phyloP scores from a whole-genome alignment of 176 grass and related monocot genomes.

The Metroxylon sagu region DNA sequence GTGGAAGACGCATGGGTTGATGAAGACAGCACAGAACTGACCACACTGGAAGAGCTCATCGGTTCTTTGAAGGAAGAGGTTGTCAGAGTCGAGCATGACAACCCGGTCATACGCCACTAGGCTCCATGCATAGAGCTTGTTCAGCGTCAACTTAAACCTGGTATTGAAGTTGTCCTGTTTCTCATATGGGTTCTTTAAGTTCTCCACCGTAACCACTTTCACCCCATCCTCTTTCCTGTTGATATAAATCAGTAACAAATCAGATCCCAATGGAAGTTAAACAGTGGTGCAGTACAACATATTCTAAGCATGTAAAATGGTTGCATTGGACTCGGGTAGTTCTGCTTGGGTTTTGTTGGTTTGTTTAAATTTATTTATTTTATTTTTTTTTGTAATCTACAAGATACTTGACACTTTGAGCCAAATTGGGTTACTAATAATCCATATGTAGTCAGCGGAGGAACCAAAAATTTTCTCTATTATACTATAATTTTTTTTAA shows the following conservation, averaged over 20 bases:
- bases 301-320: no score
- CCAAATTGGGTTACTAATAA: no score
- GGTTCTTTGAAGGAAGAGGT: constrained; percentile 87
- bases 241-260: not conserved
- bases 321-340: no score
- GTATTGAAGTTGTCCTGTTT: constrained; percentile 80
- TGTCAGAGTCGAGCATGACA: constrained; percentile 93
- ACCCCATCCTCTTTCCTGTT: constrained; percentile 78
- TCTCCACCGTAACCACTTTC: constrained; percentile 78
- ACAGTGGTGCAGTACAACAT: no score
- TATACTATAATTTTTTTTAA: no score
- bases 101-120: constrained; percentile 68
- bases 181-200: constrained; percentile 91
- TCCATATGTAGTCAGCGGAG: no score
- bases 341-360: no score
- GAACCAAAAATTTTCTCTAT: no score
- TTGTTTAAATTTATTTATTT: no score
- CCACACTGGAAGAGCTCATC: constrained; percentile 94
- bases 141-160: constrained; percentile 90
- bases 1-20: constrained; percentile 95
- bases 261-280: no score
- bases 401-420: no score
- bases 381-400: no score
- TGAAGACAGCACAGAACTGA: constrained; percentile 83
- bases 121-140: constrained; percentile 94